These are phyloP conservation scores for Skeletonema marinoi DNA, from an alignment of 108 stramenopile species.

Conservation along the genomic window DNA sequence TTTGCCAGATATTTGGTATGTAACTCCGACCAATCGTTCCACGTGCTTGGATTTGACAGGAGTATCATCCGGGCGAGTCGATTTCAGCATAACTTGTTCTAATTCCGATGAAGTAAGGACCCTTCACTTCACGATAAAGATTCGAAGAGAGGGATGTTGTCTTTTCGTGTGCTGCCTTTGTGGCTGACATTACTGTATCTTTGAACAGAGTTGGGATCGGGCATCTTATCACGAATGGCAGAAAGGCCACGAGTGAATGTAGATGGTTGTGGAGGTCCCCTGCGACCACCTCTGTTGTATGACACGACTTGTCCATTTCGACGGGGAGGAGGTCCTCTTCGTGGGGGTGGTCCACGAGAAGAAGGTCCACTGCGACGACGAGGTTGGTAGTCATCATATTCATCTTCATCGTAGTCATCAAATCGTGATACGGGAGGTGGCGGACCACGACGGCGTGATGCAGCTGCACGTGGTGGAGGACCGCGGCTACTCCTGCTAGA, in stretches of 20 bases:
- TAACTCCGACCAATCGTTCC: constrained; percentile 87
- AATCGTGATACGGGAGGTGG: constrained; percentile 4
- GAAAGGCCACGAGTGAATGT: constrained; percentile 77
- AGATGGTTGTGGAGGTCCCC: constrained; percentile 50
- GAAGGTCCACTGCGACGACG: constrained; percentile 22
- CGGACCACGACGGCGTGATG: constrained; percentile 23
- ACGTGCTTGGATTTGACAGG: constrained; percentile 92
- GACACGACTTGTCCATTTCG: constrained; percentile 55
- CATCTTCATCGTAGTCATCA: constrained; percentile 22
- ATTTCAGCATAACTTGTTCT: constrained; percentile 92
- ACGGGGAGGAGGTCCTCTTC: constrained; percentile 12
- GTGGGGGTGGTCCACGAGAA: constrained; percentile 4
- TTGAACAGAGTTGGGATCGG: constrained; percentile 71
- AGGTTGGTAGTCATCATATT: constrained; percentile 6
- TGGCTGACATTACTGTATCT: constrained; percentile 58
- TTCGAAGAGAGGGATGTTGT: constrained; percentile 71
- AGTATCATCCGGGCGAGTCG: constrained; percentile 84
- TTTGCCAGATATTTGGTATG: constrained; percentile 87
- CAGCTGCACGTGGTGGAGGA: neutral
- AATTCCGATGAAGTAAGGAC: constrained; percentile 81
- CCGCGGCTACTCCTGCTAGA: neutral
- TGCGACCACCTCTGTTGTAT: constrained; percentile 41
- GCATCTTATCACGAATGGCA: constrained; percentile 71
- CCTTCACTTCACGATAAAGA: constrained; percentile 88
- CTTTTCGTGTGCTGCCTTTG: constrained; percentile 61